Evolutionary conservation across 352 stramenopile genomes (phyloP).

Genomic region (Pythium sukuiense): DNA sequence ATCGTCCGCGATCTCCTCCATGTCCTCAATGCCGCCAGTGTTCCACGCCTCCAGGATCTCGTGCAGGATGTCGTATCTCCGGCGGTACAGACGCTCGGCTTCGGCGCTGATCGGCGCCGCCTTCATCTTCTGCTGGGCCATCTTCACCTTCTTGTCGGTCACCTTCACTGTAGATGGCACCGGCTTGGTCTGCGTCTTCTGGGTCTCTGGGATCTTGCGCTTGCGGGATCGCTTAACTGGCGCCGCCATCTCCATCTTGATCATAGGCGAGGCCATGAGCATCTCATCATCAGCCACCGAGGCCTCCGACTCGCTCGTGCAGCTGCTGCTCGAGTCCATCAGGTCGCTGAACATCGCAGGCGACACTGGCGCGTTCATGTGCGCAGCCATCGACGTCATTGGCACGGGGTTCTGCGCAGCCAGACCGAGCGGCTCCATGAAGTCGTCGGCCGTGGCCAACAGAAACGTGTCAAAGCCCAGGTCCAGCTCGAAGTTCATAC

Average conservation of each 20-base stretch:
- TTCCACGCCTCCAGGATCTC: conserved; percentile 80
- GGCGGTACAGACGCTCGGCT: conserved; percentile 54
- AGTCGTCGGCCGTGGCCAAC: conserved; percentile 56
- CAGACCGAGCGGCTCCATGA: conserved; percentile 47
- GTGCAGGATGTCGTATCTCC: conserved; percentile 73
- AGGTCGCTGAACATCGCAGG: conserved; percentile 26
- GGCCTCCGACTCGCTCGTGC: conserved; percentile 26
- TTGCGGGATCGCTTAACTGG: conserved; percentile 43
- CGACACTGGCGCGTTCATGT: conserved; percentile 4
- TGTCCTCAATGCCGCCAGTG: conserved; percentile 77
- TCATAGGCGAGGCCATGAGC: neutral
- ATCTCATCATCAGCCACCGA: conserved; percentile 24
- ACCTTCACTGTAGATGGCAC: conserved; percentile 7
- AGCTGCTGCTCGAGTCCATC: conserved; percentile 23
- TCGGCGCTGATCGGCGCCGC: conserved; percentile 36
- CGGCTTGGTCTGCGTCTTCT: conserved; percentile 23
- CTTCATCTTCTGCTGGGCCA: conserved; percentile 19
- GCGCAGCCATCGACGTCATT: conserved; percentile 27
- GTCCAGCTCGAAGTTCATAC: conserved; percentile 52
- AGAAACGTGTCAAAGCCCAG: conserved; percentile 66
- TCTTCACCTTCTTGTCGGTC: conserved; percentile 33
- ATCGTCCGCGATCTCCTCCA: conserved; percentile 76
- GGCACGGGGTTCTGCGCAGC: conserved; percentile 27
- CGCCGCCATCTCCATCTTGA: conserved; percentile 9
- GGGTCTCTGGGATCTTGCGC: conserved; percentile 55